These are phyloP conservation scores for Solanum appendiculatum DNA, from an alignment of 257 asterid species.

Conservation along the genomic window DNA sequence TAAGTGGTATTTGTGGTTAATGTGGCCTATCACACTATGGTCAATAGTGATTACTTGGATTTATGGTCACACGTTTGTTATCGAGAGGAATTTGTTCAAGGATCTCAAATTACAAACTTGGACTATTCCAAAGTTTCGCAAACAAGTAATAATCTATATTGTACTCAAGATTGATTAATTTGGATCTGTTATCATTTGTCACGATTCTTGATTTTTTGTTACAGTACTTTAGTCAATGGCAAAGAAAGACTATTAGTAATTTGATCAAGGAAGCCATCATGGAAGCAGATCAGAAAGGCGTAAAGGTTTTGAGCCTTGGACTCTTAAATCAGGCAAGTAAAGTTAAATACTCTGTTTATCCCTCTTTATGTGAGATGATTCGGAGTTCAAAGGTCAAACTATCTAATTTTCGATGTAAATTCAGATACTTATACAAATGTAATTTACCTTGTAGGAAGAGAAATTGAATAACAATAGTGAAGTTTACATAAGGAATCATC, in stretches of 20 bases:
- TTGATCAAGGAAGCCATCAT: constrained; percentile 62
- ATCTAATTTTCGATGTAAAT: not conserved
- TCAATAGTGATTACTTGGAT: not conserved
- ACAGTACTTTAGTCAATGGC: constrained; percentile 23
- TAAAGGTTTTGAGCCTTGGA: constrained; percentile 59
- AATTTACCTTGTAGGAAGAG: constrained; percentile 32
- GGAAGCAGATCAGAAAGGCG: constrained; percentile 41
- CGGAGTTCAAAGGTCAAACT: not conserved
- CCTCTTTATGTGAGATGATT: not conserved
- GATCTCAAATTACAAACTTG: not conserved
- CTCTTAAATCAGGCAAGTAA: constrained; percentile 55
- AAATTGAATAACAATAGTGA: constrained; percentile 51
- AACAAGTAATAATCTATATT: not conserved
- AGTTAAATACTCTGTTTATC: not conserved
- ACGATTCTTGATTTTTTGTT: not conserved
- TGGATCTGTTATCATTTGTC: not conserved
- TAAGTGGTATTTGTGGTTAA: not conserved
- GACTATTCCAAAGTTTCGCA: not conserved
- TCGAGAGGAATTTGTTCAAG: not conserved
- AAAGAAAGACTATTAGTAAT: constrained; percentile 44
- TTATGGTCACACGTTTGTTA: not conserved
- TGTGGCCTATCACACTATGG: not conserved
- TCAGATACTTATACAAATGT: not conserved
- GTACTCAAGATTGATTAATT: not conserved
- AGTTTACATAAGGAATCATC: constrained; percentile 31